Base-by-base conservation (phyloP, 495 filamentous ascomycete species). In the Penicillium ochrochloron region DNA sequence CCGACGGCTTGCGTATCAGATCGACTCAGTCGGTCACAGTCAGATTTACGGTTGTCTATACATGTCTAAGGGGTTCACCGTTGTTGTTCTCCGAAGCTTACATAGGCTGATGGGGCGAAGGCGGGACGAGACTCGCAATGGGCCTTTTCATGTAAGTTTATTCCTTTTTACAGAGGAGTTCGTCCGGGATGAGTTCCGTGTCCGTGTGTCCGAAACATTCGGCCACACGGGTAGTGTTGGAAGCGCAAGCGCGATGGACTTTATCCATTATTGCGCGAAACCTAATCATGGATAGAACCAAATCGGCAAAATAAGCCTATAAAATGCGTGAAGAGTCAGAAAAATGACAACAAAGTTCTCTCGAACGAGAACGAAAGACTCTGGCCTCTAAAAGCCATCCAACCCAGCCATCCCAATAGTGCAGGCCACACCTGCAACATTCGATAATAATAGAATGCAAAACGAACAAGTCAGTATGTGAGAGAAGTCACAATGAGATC, bases 1-100 rank as follows among this genome's bases (percentile, higher is more conserved):
- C 53, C 37, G 57, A 66, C 57, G 29, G 51, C 56, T 52, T 31
- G 31, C 41, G 39, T 64, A 60, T 63, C 62, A 65, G 62, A 60
- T 67, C 52, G 55, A 61, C 25, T 65, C 66, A 62, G 53, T 35
- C 57, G 44, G 41, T 65, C 42, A 37, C 51, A 48, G 17, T 10
- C 33, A 33, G 17, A n/a, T n/a, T 53, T n/a, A 56, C 10, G 15
- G 17, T 56, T 9, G 17, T 14, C 33, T 19, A 48, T 48, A 10
- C 21, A 25, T 15, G 48, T 17, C 12, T 31, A 52, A 52, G 48
- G 23, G 48, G 48, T 52, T 52, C 48, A 29, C 25, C 25, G 25
- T 52, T 10, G 21, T 15, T 48, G 29, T 25, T 17, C 11, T 51
- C 48, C 48, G 48, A 51, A 52, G 48, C 48, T 52, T 52, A 52